phyloP scores from a whole-genome alignment of 2,329 filamentous ascomycete genomes.

The Cercospora berteroae region DNA sequence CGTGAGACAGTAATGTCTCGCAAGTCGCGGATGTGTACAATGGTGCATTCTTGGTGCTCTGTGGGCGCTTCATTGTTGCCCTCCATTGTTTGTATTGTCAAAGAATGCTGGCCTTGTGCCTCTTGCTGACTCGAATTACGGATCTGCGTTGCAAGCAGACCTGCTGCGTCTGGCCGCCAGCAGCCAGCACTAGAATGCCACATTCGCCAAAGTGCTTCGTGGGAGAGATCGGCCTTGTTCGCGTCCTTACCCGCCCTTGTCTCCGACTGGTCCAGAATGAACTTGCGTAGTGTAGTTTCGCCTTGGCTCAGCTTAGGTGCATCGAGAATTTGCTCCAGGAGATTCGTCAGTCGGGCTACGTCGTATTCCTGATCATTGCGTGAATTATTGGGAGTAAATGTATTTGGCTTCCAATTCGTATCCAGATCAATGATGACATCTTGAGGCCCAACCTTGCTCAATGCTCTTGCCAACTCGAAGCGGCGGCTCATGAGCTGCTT shows the following conservation, averaged over 20 bases:
- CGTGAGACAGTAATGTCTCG: slow-evolving; percentile 69
- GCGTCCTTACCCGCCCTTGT: neutral
- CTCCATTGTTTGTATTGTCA: neutral
- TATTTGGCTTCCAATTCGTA: slow-evolving; percentile 12
- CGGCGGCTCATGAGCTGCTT: slow-evolving; percentile 26
- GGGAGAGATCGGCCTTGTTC: slow-evolving; percentile 3
- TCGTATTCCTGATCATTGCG: slow-evolving; percentile 28
- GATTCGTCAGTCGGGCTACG: slow-evolving; percentile 31
- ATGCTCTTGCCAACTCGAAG: slow-evolving; percentile 23
- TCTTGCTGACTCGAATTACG: neutral
- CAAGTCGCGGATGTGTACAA: slow-evolving; percentile 75
- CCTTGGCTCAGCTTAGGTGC: slow-evolving; percentile 22
- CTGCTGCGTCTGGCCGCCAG: slow-evolving; percentile 26
- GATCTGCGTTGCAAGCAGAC: slow-evolving; percentile 19
- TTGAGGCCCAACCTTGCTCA: slow-evolving; percentile 23
- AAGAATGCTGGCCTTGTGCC: neutral
- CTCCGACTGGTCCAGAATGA: neutral
- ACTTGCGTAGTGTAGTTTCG: neutral
- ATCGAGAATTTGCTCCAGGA: slow-evolving; percentile 37
- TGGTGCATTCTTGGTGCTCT: slow-evolving; percentile 35
- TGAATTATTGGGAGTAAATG: slow-evolving; percentile 4
- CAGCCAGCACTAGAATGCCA: slow-evolving; percentile 25
- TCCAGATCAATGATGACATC: slow-evolving; percentile 19
- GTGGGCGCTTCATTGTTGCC: slow-evolving; percentile 14
- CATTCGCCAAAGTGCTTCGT: slow-evolving; percentile 21